phyloP scores from a whole-genome alignment of 495 filamentous ascomycete species.

The Oidiodendron maius region DNA sequence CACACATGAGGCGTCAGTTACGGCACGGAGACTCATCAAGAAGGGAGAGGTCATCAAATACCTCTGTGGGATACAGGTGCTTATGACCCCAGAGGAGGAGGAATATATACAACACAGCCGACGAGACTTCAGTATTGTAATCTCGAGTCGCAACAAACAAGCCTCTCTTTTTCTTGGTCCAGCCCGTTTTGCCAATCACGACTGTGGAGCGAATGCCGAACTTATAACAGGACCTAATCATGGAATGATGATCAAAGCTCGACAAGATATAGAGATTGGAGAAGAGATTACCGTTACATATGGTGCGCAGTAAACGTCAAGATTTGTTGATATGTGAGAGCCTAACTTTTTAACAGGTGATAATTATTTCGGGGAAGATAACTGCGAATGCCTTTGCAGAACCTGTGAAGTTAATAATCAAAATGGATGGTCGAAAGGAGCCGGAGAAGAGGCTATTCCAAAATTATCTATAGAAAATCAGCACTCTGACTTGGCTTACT shows the following conservation, averaged over 20 bases:
- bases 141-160: constrained; percentile 83
- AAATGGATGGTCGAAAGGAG: constrained; percentile 65
- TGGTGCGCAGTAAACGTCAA: constrained; percentile 36
- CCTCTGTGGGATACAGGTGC: constrained; percentile 79
- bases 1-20: constrained; percentile 79
- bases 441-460: constrained; percentile 20
- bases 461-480: constrained; percentile 21
- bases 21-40: constrained; percentile 71
- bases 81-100: constrained; percentile 87
- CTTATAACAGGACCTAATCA: constrained; percentile 75
- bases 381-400: constrained; percentile 88
- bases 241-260: constrained; percentile 81
- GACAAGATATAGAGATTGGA: constrained; percentile 72
- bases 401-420: constrained; percentile 71
- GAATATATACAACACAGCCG: constrained; percentile 66
- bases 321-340: not conserved
- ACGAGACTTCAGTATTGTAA: constrained; percentile 93
- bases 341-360: constrained; percentile 34
- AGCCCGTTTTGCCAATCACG: constrained; percentile 94
- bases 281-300: constrained; percentile 97
- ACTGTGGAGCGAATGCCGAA: constrained; percentile 88
- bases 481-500: constrained; percentile 12
- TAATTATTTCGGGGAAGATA: constrained; percentile 91
- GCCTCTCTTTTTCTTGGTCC: constrained; percentile 90
- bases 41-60: constrained; percentile 86